Base-by-base conservation (phyloP, 805 yeast genomes). In the Saccharomycopsis sp. region DNA sequence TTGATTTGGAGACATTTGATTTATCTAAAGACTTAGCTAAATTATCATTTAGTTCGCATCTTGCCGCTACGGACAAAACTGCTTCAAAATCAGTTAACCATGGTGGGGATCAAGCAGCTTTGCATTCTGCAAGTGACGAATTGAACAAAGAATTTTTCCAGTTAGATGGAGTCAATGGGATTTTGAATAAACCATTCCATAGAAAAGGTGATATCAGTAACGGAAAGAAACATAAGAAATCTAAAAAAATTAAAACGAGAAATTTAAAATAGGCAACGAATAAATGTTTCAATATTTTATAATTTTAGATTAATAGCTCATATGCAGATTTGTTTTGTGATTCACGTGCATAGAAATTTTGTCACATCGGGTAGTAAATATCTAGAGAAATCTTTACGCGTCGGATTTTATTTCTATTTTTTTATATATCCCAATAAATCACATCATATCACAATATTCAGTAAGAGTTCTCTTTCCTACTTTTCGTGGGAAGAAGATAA, bases 71-170 rank as follows among this genome's bases (percentile, higher is more conserved):
- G 20, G 75, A 65, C 28, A 56, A 56, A 7, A 63, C 65, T 38
- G 65, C 63, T 21, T 73, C 81, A 3, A 71, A 68, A 45, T 67
- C 82, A 7, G 60, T 68, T 14, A 77, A 74, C 46, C 81, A 84
- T 55, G 90, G 93, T 66, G 93, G 93, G 63, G 79, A 75, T 52
- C 88, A 84, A 58, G 90, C 93, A 9, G 85, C 87, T 2, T 68
- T 83, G 51, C 75, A 74, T 53, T 80, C 82, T 58, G 83, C 87
- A 4, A 87, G 90, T 28, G 85, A 77, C 34, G 93, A 86, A 54
- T 68, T 90, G 53, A 97, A 90, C 61, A 70, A 76, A 29, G 96
- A 87, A 47, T 90, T 90, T 58, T 90, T 90, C 70, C 71, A 74
- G 45, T 75, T 81, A 79, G 73, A 71, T 47, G 65, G 63, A 13